Percentiles rank a stretch among this genome's conserved stretches.
These are phyloP conservation scores for Fusarium sp. DNA, from an alignment of 2,329 filamentous ascomycete genomes.

Conservation along the genomic window DNA sequence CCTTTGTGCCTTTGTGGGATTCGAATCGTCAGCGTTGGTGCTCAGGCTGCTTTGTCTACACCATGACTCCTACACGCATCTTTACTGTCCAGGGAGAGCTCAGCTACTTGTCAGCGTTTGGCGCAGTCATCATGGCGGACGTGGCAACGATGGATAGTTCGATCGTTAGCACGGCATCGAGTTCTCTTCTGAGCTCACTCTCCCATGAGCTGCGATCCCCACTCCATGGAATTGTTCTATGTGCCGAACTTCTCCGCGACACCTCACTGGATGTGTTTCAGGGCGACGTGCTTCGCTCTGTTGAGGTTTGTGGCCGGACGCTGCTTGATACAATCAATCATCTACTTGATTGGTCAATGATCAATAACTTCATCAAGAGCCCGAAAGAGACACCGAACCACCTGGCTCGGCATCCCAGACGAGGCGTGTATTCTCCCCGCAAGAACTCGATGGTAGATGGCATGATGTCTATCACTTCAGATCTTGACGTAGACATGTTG, in stretches of 20 bases:
- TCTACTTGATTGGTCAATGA: constrained; percentile 62
- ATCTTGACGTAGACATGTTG: constrained; percentile 48
- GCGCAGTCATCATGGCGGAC: constrained; percentile 64
- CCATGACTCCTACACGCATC: constrained; percentile 52
- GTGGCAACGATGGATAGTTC: constrained; percentile 54
- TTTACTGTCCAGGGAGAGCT: constrained; percentile 59
- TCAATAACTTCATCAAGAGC: constrained; percentile 52
- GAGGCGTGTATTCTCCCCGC: neutral
- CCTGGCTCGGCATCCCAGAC: neutral
- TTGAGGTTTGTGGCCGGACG: constrained; percentile 60
- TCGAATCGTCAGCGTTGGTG: constrained; percentile 56
- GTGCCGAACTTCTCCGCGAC: constrained; percentile 60
- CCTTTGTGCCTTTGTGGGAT: constrained; percentile 59
- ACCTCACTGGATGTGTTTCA: constrained; percentile 58
- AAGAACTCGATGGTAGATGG: constrained; percentile 18
- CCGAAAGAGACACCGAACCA: neutral
- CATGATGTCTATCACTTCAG: constrained; percentile 29
- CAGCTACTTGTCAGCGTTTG: constrained; percentile 60
- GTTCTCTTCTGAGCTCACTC: constrained; percentile 60
- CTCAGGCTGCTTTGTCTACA: constrained; percentile 60
- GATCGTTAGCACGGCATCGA: constrained; percentile 56
- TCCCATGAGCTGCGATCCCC: constrained; percentile 69
- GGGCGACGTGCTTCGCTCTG: constrained; percentile 56
- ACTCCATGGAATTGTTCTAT: constrained; percentile 66
- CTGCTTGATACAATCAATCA: constrained; percentile 63